Base-by-base conservation (phyloP, 179 eudicot genomes). In the Kewa caespitosa region DNA sequence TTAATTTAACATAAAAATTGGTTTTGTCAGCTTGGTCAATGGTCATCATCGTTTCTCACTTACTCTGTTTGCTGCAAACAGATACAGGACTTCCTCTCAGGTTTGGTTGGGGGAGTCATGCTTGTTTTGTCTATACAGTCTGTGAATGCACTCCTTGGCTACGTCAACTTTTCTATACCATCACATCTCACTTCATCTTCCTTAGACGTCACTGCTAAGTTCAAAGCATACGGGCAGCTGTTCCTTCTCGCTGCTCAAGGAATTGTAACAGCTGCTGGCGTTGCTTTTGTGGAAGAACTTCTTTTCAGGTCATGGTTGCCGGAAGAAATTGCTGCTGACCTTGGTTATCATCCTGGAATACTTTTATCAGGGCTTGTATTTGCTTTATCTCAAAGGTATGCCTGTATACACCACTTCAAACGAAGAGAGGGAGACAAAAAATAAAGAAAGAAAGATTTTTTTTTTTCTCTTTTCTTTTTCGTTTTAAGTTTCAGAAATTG, bases 271-370 rank as follows among this genome's bases (percentile, higher is more conserved):
- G 93, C 98, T 70, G 85, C 86, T 78, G 83, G 83, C 60, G 83
- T 95, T 79, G 81, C 97, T 76, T 73, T 85, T 27, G 94, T 90
- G 62, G 98, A 95, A 82, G 99, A 95, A 82, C 74, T 95, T 65
- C 83, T 95, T 75, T 95, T 91, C 69, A 88, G 97, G 71, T 88
- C 99, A 62, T 95, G 99, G 99, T 83, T 95, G 85, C 85, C 91
- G 30, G 89, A 91, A 76, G 99, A 95, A 90, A 88, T 95, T 77
- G 91, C 94, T 38, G 78, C 80, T 67, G 99, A 95, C 80, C 84
- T 87, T 76, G 99, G 99, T 42, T 87, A 87, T 84, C 86, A 91
- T 77, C 88, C 81, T 57, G 98, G 90, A 75, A 79, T 95, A 61
- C 71, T 93, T 80, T 66, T 93, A 74, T 93, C 98, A 41, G 98